Percentiles rank a stretch among this genome's conserved stretches.
Evolutionary conservation across 495 filamentous ascomycete species (phyloP).

Genomic region (Lasiosphaeriaceae sp.): DNA sequence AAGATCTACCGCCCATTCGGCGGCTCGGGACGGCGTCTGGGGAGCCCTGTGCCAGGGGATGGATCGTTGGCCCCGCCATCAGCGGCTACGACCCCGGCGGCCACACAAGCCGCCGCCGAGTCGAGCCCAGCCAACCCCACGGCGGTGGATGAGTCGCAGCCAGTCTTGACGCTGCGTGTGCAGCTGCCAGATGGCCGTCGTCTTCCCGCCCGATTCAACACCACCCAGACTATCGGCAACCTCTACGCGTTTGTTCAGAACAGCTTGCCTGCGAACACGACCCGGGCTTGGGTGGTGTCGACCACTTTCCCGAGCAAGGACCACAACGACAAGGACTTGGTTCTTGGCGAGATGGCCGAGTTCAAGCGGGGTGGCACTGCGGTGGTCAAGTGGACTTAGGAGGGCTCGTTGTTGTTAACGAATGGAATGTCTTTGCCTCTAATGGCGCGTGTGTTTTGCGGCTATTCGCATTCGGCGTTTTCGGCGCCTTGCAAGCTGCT

Average conservation of each 20-base stretch:
- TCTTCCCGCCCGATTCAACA: constrained; percentile 85
- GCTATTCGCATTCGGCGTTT: too few relatives aligned
- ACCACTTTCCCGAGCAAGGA: constrained; percentile 97
- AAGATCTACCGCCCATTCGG: constrained; percentile 84
- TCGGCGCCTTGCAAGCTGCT: too few relatives aligned
- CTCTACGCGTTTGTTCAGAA: constrained; percentile 81
- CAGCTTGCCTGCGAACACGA: constrained; percentile 54
- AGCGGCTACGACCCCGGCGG: constrained; percentile 37
- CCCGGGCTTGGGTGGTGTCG: constrained; percentile 73
- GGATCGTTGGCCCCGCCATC: constrained; percentile 31
- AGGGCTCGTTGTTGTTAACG: neutral
- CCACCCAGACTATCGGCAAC: constrained; percentile 83
- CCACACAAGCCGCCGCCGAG: constrained; percentile 25
- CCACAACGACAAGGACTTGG: constrained; percentile 65
- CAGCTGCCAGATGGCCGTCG: constrained; percentile 88
- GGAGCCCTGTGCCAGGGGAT: constrained; percentile 78
- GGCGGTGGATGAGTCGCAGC: constrained; percentile 69
- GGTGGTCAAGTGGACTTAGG: constrained; percentile 80
- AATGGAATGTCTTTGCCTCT: neutral
- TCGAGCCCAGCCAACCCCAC: constrained; percentile 39
- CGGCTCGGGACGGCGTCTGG: constrained; percentile 80
- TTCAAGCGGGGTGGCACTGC: constrained; percentile 78
- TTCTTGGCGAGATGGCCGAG: constrained; percentile 73
- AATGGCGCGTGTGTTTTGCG: too few relatives aligned
- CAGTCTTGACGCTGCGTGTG: constrained; percentile 75